Percentiles rank a stretch among this genome's conserved stretches.
Conservation (phyloP, 371 early-diverging fungal genomes). For the Mucor ambiguus region DNA sequence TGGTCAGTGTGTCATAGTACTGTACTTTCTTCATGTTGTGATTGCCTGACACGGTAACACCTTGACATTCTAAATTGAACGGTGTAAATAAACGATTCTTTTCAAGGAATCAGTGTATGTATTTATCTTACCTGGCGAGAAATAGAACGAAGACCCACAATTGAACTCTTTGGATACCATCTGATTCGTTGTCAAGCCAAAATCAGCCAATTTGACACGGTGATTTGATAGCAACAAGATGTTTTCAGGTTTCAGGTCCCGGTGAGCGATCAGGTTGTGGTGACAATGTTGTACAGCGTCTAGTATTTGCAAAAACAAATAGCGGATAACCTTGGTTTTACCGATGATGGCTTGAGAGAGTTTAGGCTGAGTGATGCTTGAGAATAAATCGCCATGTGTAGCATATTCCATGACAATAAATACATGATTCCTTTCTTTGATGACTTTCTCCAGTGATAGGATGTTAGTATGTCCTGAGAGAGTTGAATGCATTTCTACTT, state of each 20-base stretch:
- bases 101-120: neutral
- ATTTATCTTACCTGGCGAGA: constrained; percentile 72
- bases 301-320: constrained; percentile 56
- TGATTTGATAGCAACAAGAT: constrained; percentile 49
- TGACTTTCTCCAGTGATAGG: constrained; percentile 67
- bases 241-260: constrained; percentile 78
- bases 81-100: neutral
- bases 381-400: constrained; percentile 66
- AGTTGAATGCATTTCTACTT: constrained; percentile 65
- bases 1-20: constrained; percentile 65
- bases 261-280: constrained; percentile 54
- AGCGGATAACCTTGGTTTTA: constrained; percentile 46
- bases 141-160: constrained; percentile 88
- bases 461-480: constrained; percentile 70
- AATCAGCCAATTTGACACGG: constrained; percentile 86
- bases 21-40: neutral
- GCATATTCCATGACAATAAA: constrained; percentile 76
- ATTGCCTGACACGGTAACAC: constrained; percentile 37
- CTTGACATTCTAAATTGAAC: constrained; percentile 67
- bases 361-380: constrained; percentile 55
- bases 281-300: constrained; percentile 63
- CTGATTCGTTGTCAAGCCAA: constrained; percentile 86
- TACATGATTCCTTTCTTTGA: constrained; percentile 51
- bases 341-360: constrained; percentile 41
- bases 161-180: constrained; percentile 76